Evolutionary conservation across 371 early-diverging fungal species (phyloP), one percentile per base, ranked within the genome.

Genomic region (Mucor ambiguus): DNA sequence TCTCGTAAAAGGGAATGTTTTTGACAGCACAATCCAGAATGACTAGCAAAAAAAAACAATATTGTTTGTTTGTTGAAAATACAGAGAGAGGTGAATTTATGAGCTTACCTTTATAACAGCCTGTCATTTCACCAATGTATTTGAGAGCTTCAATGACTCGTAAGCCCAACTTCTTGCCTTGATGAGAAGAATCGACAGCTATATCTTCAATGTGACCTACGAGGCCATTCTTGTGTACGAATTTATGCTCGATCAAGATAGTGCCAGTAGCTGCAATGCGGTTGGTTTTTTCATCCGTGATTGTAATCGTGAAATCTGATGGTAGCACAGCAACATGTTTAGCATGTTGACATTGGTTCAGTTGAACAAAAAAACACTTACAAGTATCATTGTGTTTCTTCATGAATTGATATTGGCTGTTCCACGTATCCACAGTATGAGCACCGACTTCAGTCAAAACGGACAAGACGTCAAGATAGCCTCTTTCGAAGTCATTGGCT

Each of bases 241-340:
- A 97, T 83, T 99, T 99, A 64, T 93, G 92, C 78, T 99, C 99
- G 26, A 96, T 88, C 44, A 99, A 76, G 52, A 99, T 80, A 18
- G 98, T 96, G 26, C 98, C 99, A 20, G 94, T 90, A 20, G 94
- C 99, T 30, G 94, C 93, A 52, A 99, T 87, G n/a, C 77, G 71
- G 26, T 85, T 70, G 16, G 74, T 77, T 0, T 73, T 71, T 26
- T 88, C 86, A 46, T 96, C 93, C 58, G 91, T 90, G 57, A 97
- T 93, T 0, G 96, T 95, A 46, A 94, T 81, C 16, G 91, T 87
- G 69, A 87, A 92, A 74, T 93, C 82, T 81, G 60, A 24, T 29
- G 22, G 16, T 26, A 24, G 37, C 10, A 3, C 16, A 11, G 24
- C 46, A 1, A 35, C 18, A 24, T 37, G 6, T 38, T 7, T 22